Base-by-base conservation (phyloP, 2,329 filamentous ascomycete genomes). In the Clarireedia paspali region DNA sequence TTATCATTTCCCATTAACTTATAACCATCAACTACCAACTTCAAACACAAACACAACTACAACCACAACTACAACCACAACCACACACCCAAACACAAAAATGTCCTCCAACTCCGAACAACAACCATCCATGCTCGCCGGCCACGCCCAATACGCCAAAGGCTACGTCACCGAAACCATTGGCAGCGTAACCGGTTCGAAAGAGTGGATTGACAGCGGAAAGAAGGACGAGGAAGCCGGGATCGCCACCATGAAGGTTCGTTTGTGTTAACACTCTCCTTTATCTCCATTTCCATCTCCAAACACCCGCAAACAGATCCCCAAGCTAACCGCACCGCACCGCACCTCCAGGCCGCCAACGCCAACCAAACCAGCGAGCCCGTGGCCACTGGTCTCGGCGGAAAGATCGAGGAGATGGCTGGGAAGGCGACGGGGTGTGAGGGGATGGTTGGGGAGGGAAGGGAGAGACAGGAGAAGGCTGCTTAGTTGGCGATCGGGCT, bases 101-200 rank as follows among this genome's bases (percentile, higher is more conserved):
- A 46, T 46, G 17, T 46, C 44, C 20, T 9, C 17, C 23, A 24
- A 46, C 17, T 45, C 42, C 20, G n/a, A 46, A 46, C 20, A 71
- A 59, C 55, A 66, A 47, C 80, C 84, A 20, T 77, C 83, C 46
- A 82, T 89, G 60, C 66, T 88, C 45, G 74, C 77, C 57, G 77
- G 79, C 44, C 85, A 88, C 67, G 83, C 77, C 34, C 81, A 87
- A 66, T 89, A 87, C 65, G 77, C 82, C 65, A 88, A 88, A 66
- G 85, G 85, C 52, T 81, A 81, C 6, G 78, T 81, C 55, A 82
- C 86, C 73, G 85, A 66, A 47, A 63, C 61, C 40, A 57, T 65
- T 7, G 85, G 85, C 53, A 76, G 72, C 64, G 69, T 84, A 1
- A 87, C 81, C 1, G 82, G 82, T 59, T 83, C 79, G 38, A 72